Percentiles rank a stretch among this genome's conserved stretches.
phyloP scores from a whole-genome alignment of 2,329 filamentous ascomycete species.

The Phyllosticta ampelicida region DNA sequence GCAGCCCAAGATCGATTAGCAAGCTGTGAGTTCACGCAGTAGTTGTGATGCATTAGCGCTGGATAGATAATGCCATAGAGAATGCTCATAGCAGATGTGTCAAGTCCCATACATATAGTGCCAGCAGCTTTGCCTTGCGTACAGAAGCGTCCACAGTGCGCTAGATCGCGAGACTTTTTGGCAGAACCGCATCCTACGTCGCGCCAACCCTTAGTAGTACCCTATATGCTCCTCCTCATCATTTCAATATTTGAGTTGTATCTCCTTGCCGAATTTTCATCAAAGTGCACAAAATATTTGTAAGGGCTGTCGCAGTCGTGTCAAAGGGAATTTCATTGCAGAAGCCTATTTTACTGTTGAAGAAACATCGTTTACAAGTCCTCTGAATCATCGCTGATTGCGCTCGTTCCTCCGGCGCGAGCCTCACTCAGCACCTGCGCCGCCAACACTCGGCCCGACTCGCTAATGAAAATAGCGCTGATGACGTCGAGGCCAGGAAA shows the following conservation, averaged over 20 bases:
- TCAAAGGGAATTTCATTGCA: background rate
- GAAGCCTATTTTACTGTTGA: background rate
- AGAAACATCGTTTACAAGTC: background rate
- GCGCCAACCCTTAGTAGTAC: too few species aligned
- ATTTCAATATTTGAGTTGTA: background rate
- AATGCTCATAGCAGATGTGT: too few species aligned
- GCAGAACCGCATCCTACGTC: too few species aligned
- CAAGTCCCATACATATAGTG: too few species aligned
- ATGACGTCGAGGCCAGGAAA: constrained; percentile 38
- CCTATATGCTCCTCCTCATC: too few species aligned
- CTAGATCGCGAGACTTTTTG: too few species aligned
- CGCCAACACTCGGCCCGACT: constrained; percentile 37
- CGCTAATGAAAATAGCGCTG: constrained; percentile 40
- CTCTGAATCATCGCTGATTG: constrained; percentile 31
- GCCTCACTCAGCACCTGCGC: constrained; percentile 44
- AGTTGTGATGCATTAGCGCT: too few species aligned
- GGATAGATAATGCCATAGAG: too few species aligned
- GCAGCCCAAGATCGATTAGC: too few species aligned
- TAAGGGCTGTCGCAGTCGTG: background rate
- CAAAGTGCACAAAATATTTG: background rate
- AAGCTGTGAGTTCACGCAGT: too few species aligned
- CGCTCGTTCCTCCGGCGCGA: constrained; percentile 42
- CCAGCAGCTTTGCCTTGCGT: too few species aligned
- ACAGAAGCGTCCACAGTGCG: too few species aligned
- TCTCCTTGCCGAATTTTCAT: background rate